Evolutionary conservation across 2,329 filamentous ascomycete species (phyloP), one percentile per base, ranked within the genome.

Genomic region (Knufia petricola): DNA sequence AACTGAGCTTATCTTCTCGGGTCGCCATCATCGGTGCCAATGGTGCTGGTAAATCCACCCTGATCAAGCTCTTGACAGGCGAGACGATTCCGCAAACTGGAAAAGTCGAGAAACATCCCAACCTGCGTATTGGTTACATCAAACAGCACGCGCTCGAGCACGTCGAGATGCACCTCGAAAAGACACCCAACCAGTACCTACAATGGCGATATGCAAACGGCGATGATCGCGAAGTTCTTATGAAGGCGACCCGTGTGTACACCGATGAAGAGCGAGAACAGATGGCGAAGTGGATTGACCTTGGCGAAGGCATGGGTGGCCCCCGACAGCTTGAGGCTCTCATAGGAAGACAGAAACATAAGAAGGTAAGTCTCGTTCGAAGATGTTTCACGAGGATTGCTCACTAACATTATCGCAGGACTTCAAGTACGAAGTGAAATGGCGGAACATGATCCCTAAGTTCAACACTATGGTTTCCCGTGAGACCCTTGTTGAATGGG

Each of bases 71-170:
- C 52, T 76, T 98, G 50, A 98, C 92, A 9, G 92, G 90, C 58
- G 92, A 96, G 67, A 80, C 82, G 17, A 83, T 95, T 57, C 92
- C 87, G 13, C 84, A 84, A 54, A 69, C 70, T 17, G 92, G 92
- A 55, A 87, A 82, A 64, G 92, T 98, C 20, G 89, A 96, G 75
- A 96, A 96, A 75, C 92, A 98, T 67, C 92, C 92, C 58, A 98
- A 98, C 67, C 72, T 98, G 63, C 89, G 92, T 76, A 95, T 98
- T 61, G 92, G 92, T 48, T 98, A 98, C 74, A 96, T 98, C 74
- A 96, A 96, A 74, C 92, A 98, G 73, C 92, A 98, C 68, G 92
- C 92, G 38, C 77, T 98, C 10, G 92, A 98, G 75, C 92, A 98
- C 79, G 92, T 98, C 9, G 90, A 98, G 71, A 95, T 95, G 90